These are phyloP conservation scores for Cornus controversa DNA, from an alignment of 148 eudicot species.

Conservation along the genomic window DNA sequence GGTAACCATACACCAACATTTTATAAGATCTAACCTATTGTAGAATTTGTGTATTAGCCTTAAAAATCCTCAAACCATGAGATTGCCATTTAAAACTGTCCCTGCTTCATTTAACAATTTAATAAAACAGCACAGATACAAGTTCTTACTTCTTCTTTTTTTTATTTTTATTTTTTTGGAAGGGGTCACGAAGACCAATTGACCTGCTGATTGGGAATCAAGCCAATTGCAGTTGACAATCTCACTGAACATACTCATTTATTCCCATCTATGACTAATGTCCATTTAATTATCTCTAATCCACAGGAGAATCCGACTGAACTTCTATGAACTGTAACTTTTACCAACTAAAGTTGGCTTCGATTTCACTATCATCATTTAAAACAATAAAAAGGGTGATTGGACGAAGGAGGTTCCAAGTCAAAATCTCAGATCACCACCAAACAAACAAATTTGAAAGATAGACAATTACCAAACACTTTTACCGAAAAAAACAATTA, in stretches of 20 bases:
- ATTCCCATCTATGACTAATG: neutral
- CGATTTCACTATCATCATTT: neutral
- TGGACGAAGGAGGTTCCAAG: neutral
- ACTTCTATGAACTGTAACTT: neutral
- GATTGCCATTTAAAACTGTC: neutral
- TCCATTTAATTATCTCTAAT: neutral
- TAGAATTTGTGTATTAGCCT: neutral
- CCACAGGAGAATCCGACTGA: neutral
- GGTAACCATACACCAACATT: no score
- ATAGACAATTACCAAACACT: neutral
- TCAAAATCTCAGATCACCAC: neutral
- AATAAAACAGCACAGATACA: neutral
- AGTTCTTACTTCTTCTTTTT: no score
- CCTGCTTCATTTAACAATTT: neutral
- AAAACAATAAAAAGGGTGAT: neutral
- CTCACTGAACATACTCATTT: neutral
- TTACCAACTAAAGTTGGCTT: neutral
- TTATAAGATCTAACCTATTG: neutral
- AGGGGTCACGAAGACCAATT: no score
- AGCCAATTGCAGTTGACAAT: neutral
- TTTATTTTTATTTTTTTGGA: no score
- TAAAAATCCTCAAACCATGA: neutral
- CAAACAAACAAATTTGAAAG: neutral
- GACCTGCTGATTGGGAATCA: no score
- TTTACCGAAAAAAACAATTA: neutral